Evolutionary conservation across 108 stramenopile species (phyloP).

Genomic region (Conticribra guillardii): DNA sequence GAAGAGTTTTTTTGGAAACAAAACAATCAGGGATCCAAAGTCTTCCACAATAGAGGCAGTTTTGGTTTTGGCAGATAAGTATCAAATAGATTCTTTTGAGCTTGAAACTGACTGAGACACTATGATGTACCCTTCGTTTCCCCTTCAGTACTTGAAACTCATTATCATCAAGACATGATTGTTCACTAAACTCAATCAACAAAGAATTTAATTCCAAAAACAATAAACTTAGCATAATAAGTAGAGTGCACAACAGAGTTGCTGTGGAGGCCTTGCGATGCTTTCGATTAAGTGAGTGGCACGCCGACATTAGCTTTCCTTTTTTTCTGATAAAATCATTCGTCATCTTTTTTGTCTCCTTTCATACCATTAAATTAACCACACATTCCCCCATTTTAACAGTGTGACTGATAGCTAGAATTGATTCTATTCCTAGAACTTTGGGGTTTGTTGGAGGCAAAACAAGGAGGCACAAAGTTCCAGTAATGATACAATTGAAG

Average conservation of each 20-base stretch:
- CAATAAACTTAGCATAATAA: constrained; percentile 29
- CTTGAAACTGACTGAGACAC: constrained; percentile 13
- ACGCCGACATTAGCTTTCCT: constrained; percentile 33
- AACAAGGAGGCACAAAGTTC: constrained; percentile 31
- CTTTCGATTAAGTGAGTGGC: constrained; percentile 16
- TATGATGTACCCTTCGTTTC: constrained; percentile 6
- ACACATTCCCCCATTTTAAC: constrained; percentile 16
- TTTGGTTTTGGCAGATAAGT: constrained; percentile 21
- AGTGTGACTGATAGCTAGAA: constrained; percentile 40
- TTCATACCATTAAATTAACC: constrained; percentile 26
- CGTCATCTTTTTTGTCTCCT: constrained; percentile 33
- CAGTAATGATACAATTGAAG: constrained; percentile 26
- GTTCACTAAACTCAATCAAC: constrained; percentile 14
- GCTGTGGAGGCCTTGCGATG: not conserved
- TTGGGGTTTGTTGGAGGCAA: constrained; percentile 23
- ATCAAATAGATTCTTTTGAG: not conserved
- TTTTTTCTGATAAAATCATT: constrained; percentile 43
- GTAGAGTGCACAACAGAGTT: not conserved
- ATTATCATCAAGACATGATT: not conserved
- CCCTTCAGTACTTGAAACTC: constrained; percentile 7
- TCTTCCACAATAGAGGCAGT: constrained; percentile 11
- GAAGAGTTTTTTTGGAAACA: constrained; percentile 12
- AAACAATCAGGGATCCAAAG: constrained; percentile 25
- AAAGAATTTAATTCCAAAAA: constrained; percentile 13
- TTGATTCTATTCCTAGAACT: constrained; percentile 39